Conservation (phyloP, 139 green algal genomes). For the Volvox reticuliferus region DNA sequence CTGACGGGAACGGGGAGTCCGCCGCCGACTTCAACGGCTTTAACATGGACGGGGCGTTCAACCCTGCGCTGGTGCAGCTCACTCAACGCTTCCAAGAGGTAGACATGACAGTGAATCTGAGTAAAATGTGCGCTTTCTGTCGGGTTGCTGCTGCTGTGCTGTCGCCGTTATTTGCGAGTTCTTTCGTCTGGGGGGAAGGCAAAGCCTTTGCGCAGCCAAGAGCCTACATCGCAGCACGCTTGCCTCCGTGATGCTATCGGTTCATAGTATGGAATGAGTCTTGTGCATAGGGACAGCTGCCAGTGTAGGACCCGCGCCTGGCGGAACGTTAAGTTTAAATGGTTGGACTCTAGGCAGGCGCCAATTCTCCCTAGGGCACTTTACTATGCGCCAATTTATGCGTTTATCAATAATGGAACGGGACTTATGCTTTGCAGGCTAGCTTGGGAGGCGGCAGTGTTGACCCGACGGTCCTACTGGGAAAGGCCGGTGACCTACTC, state of each 20-base stretch:
- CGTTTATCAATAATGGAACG: background rate
- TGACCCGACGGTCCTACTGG: background rate
- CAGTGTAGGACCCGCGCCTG: background rate
- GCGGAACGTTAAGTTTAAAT: slow-evolving; percentile 23
- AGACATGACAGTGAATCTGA: background rate
- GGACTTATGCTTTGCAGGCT: background rate
- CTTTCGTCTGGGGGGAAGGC: slow-evolving; percentile 10
- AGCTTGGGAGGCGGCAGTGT: background rate
- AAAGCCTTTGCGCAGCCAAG: background rate
- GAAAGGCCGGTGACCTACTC: background rate
- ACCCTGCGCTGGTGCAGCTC: slow-evolving; percentile 16
- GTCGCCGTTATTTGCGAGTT: slow-evolving; percentile 15
- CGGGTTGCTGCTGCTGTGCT: background rate
- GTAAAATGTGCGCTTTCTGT: background rate
- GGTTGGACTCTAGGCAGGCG: slow-evolving; percentile 13
- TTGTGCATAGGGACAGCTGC: background rate
- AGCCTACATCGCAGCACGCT: no score
- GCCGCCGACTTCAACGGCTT: slow-evolving; percentile 27
- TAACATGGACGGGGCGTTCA: slow-evolving; percentile 22
- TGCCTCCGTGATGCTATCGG: background rate
- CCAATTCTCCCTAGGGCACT: slow-evolving; percentile 2
- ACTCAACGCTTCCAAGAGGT: slow-evolving; percentile 35
- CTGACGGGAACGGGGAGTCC: background rate
- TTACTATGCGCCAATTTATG: background rate
- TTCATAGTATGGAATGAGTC: background rate